Evolutionary conservation across 495 filamentous ascomycete genomes (phyloP).

Genomic region (Aspergillus saccharolyticus): DNA sequence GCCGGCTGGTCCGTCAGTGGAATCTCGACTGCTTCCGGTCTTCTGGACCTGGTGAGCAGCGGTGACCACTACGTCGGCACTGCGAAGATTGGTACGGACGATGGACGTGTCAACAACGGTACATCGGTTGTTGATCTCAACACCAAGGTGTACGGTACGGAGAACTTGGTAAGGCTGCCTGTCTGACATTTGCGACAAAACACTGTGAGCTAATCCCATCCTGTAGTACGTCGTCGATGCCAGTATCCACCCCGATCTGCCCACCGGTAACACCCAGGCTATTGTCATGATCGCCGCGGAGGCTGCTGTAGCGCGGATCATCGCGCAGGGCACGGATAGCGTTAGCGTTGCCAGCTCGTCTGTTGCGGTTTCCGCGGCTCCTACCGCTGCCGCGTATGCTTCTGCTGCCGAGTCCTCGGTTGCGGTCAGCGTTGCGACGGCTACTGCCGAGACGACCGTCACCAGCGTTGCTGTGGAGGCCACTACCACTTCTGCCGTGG

Average conservation of each 20-base stretch:
- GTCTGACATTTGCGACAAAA: neutral
- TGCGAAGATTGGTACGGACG: conserved; percentile 62
- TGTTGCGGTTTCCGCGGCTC: neutral
- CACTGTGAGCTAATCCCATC: neutral
- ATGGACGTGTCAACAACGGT: conserved; percentile 54
- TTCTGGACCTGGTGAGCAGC: conserved; percentile 41
- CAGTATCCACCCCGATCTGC: conserved; percentile 31
- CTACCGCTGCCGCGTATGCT: neutral
- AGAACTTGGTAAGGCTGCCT: conserved; percentile 46
- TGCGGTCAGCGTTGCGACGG: neutral
- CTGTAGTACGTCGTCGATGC: conserved; percentile 21
- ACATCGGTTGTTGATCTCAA: conserved; percentile 67
- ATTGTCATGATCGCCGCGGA: conserved; percentile 36
- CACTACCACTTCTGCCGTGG: neutral
- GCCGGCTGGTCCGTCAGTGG: conserved; percentile 41
- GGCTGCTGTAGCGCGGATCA: conserved; percentile 26
- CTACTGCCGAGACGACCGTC: neutral
- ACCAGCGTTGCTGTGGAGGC: neutral
- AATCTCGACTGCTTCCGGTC: conserved; percentile 46
- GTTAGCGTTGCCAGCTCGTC: conserved; percentile 1
- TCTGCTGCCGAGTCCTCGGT: neutral
- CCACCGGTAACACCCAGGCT: conserved; percentile 34
- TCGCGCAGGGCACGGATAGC: conserved; percentile 5
- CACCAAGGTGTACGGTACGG: conserved; percentile 65
- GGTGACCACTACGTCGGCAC: conserved; percentile 68